phyloP scores from a whole-genome alignment of 805 yeast genomes.

The Pichia pseudocactophila region DNA sequence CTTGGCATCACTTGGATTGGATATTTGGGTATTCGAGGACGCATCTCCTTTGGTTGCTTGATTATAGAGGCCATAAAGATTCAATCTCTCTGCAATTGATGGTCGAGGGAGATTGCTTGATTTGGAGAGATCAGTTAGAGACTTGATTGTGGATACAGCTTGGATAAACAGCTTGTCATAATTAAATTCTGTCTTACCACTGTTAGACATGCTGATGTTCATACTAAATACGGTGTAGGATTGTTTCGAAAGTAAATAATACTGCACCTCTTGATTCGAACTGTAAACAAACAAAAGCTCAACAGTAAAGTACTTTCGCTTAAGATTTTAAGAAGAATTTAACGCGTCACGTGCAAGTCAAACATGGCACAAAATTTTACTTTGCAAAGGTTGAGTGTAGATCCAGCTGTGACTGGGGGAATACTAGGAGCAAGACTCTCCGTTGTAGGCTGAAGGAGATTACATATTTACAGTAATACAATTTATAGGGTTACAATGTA shows the following conservation, averaged over 20 bases:
- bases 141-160: constrained; percentile 71
- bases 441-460: too few species aligned
- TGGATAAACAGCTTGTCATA: constrained; percentile 55
- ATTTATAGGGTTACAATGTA: constrained; percentile 27
- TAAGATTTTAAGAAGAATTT: too few species aligned
- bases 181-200: neutral
- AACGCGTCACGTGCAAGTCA: too few species aligned
- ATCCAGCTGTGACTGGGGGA: too few species aligned
- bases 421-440: too few species aligned
- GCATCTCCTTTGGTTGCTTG: constrained; percentile 89
- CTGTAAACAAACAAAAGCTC: neutral
- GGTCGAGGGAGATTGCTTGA: constrained; percentile 65
- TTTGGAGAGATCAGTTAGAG: constrained; percentile 57
- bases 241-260: too few species aligned
- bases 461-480: neutral
- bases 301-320: too few species aligned
- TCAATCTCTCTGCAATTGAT: constrained; percentile 58
- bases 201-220: neutral
- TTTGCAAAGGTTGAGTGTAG: too few species aligned
- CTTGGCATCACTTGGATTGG: constrained; percentile 50
- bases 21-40: constrained; percentile 53
- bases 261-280: neutral
- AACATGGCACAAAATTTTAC: too few species aligned
- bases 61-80: constrained; percentile 73
- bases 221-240: too few species aligned